Evolutionary conservation across 371 early-diverging fungal genomes (phyloP).

Genomic region (Lichtheimia ramosa): DNA sequence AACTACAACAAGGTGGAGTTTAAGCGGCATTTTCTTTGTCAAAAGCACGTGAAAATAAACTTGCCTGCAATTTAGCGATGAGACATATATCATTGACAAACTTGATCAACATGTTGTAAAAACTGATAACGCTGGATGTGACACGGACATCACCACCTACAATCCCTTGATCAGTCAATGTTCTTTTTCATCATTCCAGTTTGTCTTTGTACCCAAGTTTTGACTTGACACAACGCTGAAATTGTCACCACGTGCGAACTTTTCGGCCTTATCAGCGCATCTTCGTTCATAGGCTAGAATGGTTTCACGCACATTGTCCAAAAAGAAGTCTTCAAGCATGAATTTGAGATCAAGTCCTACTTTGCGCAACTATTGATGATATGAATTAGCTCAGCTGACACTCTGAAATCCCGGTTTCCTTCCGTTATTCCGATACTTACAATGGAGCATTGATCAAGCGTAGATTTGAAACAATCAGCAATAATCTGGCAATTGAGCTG

Average conservation of each 20-base stretch:
- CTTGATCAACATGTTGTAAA: conserved; percentile 72
- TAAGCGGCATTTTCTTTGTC: neutral
- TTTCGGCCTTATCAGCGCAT: conserved; percentile 52
- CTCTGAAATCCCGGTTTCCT: neutral
- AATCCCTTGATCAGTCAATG: neutral
- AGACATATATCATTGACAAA: conserved; percentile 80
- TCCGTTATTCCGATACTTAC: conserved; percentile 37
- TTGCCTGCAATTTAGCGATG: conserved; percentile 65
- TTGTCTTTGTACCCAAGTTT: conserved; percentile 42
- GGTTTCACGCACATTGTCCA: conserved; percentile 68
- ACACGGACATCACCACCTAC: conserved; percentile 42
- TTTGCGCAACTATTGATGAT: conserved; percentile 51
- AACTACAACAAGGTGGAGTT: conserved; percentile 18
- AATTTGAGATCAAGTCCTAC: conserved; percentile 87
- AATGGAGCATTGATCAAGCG: conserved; percentile 71
- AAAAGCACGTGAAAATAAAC: conserved; percentile 2
- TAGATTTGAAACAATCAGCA: conserved; percentile 80
- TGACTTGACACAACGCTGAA: conserved; percentile 62
- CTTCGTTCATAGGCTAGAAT: conserved; percentile 64
- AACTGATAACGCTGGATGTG: conserved; percentile 59
- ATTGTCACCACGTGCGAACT: conserved; percentile 62
- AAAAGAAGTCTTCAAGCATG: conserved; percentile 78
- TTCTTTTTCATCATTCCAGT: neutral
- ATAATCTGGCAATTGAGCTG: conserved; percentile 79
- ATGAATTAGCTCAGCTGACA: neutral